phyloP scores from a whole-genome alignment of 2,329 filamentous ascomycete genomes.

The Zelopaecilomyces penicillatus region DNA sequence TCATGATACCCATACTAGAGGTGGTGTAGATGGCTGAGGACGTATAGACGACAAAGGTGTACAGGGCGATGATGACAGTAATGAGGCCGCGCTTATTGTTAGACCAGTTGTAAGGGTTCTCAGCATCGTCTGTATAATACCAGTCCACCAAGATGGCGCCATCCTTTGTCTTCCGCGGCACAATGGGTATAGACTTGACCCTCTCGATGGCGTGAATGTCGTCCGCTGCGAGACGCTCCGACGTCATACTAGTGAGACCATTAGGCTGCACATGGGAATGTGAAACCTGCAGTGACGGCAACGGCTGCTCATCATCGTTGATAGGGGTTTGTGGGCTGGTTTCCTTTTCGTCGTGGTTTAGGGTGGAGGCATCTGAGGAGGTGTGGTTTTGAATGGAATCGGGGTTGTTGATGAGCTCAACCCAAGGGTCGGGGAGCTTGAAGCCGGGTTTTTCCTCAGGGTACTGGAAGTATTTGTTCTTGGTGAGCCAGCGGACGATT shows the following conservation, averaged over 20 bases:
- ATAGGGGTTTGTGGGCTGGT: neutral
- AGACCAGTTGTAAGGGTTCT: conserved; percentile 49
- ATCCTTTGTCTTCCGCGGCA: conserved; percentile 39
- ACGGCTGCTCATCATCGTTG: conserved; percentile 7
- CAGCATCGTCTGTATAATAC: conserved; percentile 47
- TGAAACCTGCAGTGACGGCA: neutral
- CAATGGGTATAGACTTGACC: conserved; percentile 38
- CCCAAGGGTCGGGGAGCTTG: conserved; percentile 35
- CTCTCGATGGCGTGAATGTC: conserved; percentile 30
- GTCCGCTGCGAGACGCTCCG: conserved; percentile 14
- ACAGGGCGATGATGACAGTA: conserved; percentile 40
- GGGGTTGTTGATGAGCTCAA: conserved; percentile 25
- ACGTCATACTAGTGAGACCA: neutral
- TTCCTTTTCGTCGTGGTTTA: conserved; percentile 10
- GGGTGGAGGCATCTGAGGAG: conserved; percentile 15
- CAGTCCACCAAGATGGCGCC: conserved; percentile 45
- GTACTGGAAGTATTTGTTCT: conserved; percentile 46
- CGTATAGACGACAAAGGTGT: conserved; percentile 53
- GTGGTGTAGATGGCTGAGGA: conserved; percentile 40
- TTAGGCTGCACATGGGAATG: too few species aligned
- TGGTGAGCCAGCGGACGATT: conserved; percentile 44
- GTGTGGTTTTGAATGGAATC: conserved; percentile 9
- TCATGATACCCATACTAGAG: conserved; percentile 38
- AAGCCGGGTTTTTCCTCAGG: conserved; percentile 52
- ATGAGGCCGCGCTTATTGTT: conserved; percentile 33